phyloP scores from a whole-genome alignment of 1,284 basidiomycete species.

The Fomitopsis betulina region DNA sequence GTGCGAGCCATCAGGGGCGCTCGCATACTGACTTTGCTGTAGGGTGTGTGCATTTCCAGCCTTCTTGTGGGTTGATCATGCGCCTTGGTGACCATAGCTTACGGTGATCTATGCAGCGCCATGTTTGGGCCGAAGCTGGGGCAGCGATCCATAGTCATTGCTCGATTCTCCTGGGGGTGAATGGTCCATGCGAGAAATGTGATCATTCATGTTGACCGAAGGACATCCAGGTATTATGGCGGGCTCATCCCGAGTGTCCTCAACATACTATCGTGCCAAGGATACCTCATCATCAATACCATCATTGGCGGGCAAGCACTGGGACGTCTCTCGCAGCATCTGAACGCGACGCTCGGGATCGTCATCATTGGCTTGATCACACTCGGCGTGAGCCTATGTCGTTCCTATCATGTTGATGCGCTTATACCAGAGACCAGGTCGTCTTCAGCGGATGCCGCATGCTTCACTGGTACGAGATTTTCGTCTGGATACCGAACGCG shows the following conservation, averaged over 20 bases:
- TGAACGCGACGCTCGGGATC: constrained; percentile 62
- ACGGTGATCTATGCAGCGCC: constrained; percentile 29
- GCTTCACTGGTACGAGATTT: constrained; percentile 55
- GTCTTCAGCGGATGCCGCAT: constrained; percentile 61
- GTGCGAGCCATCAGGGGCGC: constrained; percentile 13
- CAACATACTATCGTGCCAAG: constrained; percentile 60
- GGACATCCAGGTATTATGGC: constrained; percentile 49
- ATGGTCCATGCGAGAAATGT: not conserved
- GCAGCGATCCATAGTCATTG: constrained; percentile 58
- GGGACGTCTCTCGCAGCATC: constrained; percentile 48
- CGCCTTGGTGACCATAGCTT: not conserved
- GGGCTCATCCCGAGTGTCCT: constrained; percentile 59
- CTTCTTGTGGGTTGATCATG: constrained; percentile 44
- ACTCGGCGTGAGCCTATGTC: constrained; percentile 42
- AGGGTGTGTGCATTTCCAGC: constrained; percentile 35
- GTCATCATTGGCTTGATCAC: constrained; percentile 72
- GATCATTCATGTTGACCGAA: not conserved
- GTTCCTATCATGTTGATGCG: not conserved
- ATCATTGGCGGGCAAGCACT: constrained; percentile 76
- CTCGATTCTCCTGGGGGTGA: constrained; percentile 52
- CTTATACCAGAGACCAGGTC: constrained; percentile 21
- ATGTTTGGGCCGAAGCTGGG: constrained; percentile 61
- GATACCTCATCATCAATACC: constrained; percentile 68
- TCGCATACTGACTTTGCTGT: not conserved
- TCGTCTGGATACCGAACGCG: constrained; percentile 65